Percentiles rank a stretch among this genome's conserved stretches.
phyloP scores from a whole-genome alignment of 2,329 filamentous ascomycete species.

The Ceratocystis cacaofunesta region DNA sequence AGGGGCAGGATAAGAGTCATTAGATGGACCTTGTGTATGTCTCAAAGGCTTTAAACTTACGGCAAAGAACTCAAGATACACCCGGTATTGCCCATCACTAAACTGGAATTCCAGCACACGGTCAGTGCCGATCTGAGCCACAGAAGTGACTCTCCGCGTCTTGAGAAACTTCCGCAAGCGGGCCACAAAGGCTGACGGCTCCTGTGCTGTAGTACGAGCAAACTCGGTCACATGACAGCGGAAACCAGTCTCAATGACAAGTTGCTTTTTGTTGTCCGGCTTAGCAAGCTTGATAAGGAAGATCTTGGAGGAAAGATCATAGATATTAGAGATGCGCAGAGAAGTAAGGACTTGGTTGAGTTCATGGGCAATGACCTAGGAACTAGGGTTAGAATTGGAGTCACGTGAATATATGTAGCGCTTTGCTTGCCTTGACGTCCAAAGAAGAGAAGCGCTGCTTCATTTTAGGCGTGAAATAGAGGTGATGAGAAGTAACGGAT shows the following conservation, averaged over 20 bases:
- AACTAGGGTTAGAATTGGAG: slow-evolving; percentile 9
- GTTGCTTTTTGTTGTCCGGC: slow-evolving; percentile 73
- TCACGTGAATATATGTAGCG: background rate
- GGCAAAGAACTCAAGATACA: slow-evolving; percentile 93
- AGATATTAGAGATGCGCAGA: slow-evolving; percentile 80
- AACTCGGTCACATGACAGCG: slow-evolving; percentile 90
- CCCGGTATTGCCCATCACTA: slow-evolving; percentile 72
- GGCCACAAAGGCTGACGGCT: slow-evolving; percentile 73
- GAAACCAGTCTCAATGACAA: slow-evolving; percentile 89
- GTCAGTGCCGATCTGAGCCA: slow-evolving; percentile 82
- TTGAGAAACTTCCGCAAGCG: slow-evolving; percentile 78
- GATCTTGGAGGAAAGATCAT: slow-evolving; percentile 90
- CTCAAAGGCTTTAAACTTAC: slow-evolving; percentile 21
- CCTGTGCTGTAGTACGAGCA: slow-evolving; percentile 67
- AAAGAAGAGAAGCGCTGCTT: slow-evolving; percentile 70
- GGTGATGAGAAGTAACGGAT: background rate
- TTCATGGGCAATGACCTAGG: slow-evolving; percentile 83
- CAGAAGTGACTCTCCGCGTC: slow-evolving; percentile 65
- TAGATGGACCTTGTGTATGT: background rate
- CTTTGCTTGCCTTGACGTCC: slow-evolving; percentile 47
- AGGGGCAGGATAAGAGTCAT: background rate
- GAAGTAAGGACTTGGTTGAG: slow-evolving; percentile 61
- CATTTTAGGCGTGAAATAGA: slow-evolving; percentile 34
- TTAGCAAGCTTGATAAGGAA: slow-evolving; percentile 92
- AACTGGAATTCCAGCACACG: slow-evolving; percentile 85